A percentile compares a stretch with the other conserved stretches of the same genome.
phyloP scores from a whole-genome alignment of 345 rosid genomes.

The Euclidium syriacum region DNA sequence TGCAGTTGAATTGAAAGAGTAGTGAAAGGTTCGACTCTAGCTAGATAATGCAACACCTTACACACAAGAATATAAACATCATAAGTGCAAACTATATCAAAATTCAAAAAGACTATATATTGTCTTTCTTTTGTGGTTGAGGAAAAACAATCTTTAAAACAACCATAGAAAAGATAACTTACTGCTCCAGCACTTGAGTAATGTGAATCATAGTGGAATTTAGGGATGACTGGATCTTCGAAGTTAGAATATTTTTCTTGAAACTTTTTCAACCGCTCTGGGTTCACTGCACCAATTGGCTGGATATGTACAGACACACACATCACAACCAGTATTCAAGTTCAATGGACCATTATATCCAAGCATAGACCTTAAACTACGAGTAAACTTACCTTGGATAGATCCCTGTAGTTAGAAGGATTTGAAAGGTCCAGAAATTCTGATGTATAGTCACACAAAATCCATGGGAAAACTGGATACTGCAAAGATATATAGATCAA shows the following conservation, averaged over 20 bases:
- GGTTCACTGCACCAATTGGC: slow-evolving; percentile 95
- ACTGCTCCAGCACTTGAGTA: slow-evolving; percentile 92
- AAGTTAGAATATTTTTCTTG: slow-evolving; percentile 87
- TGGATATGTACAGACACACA: slow-evolving; percentile 36
- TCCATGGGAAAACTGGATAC: slow-evolving; percentile 99
- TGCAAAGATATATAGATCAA: slow-evolving; percentile 37
- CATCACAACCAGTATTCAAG: slow-evolving; percentile 14
- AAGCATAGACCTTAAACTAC: slow-evolving; percentile 7
- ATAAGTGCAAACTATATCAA: neutral
- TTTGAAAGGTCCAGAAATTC: slow-evolving; percentile 67
- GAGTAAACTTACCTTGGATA: slow-evolving; percentile 66
- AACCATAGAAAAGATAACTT: slow-evolving; percentile 36
- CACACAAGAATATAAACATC: slow-evolving; percentile 21
- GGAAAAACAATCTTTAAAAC: neutral
- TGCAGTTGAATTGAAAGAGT: slow-evolving; percentile 77
- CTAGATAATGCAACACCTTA: slow-evolving; percentile 92
- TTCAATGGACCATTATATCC: slow-evolving; percentile 3
- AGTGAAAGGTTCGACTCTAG: slow-evolving; percentile 88
- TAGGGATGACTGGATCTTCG: slow-evolving; percentile 90
- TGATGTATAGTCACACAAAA: slow-evolving; percentile 70
- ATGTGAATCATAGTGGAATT: slow-evolving; percentile 93
- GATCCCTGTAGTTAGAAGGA: slow-evolving; percentile 83
- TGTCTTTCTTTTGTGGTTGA: neutral
- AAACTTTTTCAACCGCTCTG: slow-evolving; percentile 68
- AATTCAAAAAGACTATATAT: neutral